These are phyloP conservation scores for Hypomontagnella submonticulosa DNA, from an alignment of 495 filamentous ascomycete species.

Conservation along the genomic window DNA sequence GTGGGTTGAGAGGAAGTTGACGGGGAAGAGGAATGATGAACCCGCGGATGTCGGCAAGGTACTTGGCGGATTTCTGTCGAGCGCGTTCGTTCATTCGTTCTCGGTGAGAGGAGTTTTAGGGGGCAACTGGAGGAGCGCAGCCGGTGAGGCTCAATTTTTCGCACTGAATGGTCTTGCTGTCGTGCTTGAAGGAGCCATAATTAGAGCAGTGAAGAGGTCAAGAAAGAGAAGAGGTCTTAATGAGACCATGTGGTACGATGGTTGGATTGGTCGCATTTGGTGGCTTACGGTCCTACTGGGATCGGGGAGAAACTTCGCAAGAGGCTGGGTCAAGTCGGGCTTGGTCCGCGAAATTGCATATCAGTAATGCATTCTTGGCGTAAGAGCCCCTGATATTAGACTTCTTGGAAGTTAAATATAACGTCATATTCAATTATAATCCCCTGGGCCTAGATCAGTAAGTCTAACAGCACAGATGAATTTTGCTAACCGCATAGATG, in stretches of 20 bases:
- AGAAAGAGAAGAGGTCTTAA: conserved; percentile 18
- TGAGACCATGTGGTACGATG: conserved; percentile 32
- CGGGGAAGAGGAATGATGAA: conserved; percentile 17
- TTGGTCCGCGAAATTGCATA: conserved; percentile 34
- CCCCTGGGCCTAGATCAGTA: no score
- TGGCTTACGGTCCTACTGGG: conserved; percentile 30
- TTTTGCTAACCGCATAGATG: background rate
- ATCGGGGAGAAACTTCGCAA: conserved; percentile 33
- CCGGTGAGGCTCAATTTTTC: conserved; percentile 35
- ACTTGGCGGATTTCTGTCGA: conserved; percentile 30
- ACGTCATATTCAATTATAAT: no score
- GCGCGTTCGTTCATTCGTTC: conserved; percentile 36
- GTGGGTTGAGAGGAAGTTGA: conserved; percentile 31
- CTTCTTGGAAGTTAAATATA: no score
- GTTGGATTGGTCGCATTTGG: conserved; percentile 30
- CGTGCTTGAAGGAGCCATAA: conserved; percentile 25
- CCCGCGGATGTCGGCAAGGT: conserved; percentile 36
- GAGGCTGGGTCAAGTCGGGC: conserved; percentile 37
- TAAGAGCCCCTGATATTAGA: no score
- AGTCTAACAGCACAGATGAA: background rate
- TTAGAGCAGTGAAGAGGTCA: conserved; percentile 10
- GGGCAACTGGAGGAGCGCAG: conserved; percentile 29
- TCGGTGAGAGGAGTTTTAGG: conserved; percentile 32
- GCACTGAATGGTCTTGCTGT: conserved; percentile 37
- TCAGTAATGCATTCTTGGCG: conserved; percentile 2